Percentiles rank a stretch among this genome's conserved stretches.
Conservation (phyloP, 1,284 basidiomycete genomes). For the Tranzscheliella williamsii region DNA sequence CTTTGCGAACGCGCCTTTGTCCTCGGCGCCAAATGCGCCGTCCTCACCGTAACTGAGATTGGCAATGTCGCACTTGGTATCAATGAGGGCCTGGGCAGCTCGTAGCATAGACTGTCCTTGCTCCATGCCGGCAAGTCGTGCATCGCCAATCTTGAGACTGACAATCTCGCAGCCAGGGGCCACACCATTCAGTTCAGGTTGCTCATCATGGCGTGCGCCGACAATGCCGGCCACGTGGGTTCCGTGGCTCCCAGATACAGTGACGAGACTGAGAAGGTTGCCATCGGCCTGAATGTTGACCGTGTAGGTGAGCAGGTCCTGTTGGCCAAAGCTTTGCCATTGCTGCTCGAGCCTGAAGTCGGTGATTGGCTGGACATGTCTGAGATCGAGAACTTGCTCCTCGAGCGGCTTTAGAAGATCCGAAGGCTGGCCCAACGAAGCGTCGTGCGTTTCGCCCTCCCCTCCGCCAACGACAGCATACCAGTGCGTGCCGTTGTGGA, state of each 20-base stretch:
- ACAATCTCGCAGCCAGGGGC: constrained; percentile 60
- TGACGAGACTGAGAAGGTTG: constrained; percentile 54
- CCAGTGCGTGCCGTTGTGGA: constrained; percentile 60
- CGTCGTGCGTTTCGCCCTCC: constrained; percentile 55
- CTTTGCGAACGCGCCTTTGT: constrained; percentile 58
- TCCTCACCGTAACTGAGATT: constrained; percentile 62
- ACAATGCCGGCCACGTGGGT: constrained; percentile 62
- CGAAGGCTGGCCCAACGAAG: constrained; percentile 43
- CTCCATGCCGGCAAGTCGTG: constrained; percentile 58
- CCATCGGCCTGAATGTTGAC: constrained; percentile 58
- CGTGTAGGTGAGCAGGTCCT: constrained; percentile 59
- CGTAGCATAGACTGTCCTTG: constrained; percentile 61
- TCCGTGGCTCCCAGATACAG: constrained; percentile 58
- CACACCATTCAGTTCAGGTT: constrained; percentile 57
- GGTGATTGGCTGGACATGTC: constrained; percentile 45
- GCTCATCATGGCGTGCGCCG: constrained; percentile 51
- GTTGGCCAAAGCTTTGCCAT: constrained; percentile 57
- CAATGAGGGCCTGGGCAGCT: constrained; percentile 60
- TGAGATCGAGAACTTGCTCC: constrained; percentile 48
- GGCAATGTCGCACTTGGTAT: constrained; percentile 58
- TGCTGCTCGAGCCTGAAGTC: constrained; percentile 58
- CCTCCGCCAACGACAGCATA: constrained; percentile 59
- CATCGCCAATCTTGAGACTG: constrained; percentile 54
- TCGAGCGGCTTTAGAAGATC: constrained; percentile 29
- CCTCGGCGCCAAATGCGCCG: constrained; percentile 55